Evolutionary conservation across 2,329 filamentous ascomycete genomes (phyloP).

Genomic region (Pestalotiopsis fici): DNA sequence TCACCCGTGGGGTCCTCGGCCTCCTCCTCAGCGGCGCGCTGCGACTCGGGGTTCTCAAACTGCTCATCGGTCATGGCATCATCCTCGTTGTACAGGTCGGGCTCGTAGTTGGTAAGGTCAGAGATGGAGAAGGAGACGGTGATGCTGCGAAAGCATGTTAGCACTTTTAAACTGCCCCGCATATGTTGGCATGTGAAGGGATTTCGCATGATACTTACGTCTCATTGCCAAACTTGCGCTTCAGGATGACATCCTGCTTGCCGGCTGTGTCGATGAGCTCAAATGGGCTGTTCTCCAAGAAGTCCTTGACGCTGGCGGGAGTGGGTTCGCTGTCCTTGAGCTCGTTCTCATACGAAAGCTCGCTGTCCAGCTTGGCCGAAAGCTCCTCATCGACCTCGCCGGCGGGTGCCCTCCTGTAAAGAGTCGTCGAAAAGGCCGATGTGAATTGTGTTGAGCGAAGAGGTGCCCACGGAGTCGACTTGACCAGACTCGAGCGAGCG

Average conservation of each 20-base stretch:
- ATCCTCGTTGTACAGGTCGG: conserved; percentile 60
- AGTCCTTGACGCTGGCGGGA: conserved; percentile 81
- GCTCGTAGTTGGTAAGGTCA: conserved; percentile 71
- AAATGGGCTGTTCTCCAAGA: conserved; percentile 83
- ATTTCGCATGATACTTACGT: conserved; percentile 57
- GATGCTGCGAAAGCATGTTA: conserved; percentile 53
- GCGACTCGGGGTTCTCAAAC: conserved; percentile 38
- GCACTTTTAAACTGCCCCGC: too few relatives aligned
- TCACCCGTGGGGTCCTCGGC: conserved; percentile 52
- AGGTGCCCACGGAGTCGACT: conserved; percentile 43
- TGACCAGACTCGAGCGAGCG: conserved; percentile 50
- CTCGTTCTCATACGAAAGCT: conserved; percentile 82
- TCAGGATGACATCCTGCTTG: conserved; percentile 84
- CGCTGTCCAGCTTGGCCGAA: conserved; percentile 79
- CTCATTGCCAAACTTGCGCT: conserved; percentile 83
- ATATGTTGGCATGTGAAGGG: background rate
- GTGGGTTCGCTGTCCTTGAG: conserved; percentile 72
- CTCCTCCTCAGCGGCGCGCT: conserved; percentile 51
- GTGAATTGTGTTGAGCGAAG: conserved; percentile 37
- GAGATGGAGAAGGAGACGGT: conserved; percentile 82
- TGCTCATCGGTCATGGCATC: conserved; percentile 57
- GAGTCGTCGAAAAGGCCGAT: conserved; percentile 52
- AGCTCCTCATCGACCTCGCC: conserved; percentile 75
- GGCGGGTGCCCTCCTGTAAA: conserved; percentile 40
- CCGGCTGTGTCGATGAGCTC: conserved; percentile 81